phyloP scores from a whole-genome alignment of 2,329 filamentous ascomycete genomes.

The Penicillium glabrum region DNA sequence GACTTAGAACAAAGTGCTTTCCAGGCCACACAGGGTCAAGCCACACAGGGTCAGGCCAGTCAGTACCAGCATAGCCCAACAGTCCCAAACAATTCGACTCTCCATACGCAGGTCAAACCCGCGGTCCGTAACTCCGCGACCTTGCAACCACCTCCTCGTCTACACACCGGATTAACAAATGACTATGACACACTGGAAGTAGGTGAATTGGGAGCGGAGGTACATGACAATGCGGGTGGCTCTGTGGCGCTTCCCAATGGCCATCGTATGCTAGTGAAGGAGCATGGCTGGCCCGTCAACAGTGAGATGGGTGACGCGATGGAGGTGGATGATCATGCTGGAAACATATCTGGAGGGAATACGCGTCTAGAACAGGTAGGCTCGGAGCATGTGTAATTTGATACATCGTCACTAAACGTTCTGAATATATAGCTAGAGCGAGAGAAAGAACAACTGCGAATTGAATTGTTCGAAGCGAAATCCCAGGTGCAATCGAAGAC shows the following conservation, averaged over 20 bases:
- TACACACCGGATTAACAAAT: constrained; percentile 38
- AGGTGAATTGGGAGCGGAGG: constrained; percentile 44
- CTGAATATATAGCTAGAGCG: constrained; percentile 31
- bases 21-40: constrained; percentile 42
- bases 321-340: constrained; percentile 19
- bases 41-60: constrained; percentile 34
- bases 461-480: constrained; percentile 41
- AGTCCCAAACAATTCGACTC: background rate
- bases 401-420: constrained; percentile 9
- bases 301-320: constrained; percentile 16
- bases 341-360: constrained; percentile 11
- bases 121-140: constrained; percentile 13
- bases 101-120: constrained; percentile 6
- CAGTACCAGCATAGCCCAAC: constrained; percentile 7
- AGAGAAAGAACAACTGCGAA: constrained; percentile 41
- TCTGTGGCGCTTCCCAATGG: constrained; percentile 12
- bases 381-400: background rate
- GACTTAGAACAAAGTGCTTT: constrained; percentile 49
- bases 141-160: constrained; percentile 27
- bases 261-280: constrained; percentile 4
- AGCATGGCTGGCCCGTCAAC: constrained; percentile 8
- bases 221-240: constrained; percentile 39
- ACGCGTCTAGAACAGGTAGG: constrained; percentile 29
- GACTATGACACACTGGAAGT: constrained; percentile 45
- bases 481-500: constrained; percentile 50